Conservation (phyloP, 345 rosid species). For the Populus ilicifolia region DNA sequence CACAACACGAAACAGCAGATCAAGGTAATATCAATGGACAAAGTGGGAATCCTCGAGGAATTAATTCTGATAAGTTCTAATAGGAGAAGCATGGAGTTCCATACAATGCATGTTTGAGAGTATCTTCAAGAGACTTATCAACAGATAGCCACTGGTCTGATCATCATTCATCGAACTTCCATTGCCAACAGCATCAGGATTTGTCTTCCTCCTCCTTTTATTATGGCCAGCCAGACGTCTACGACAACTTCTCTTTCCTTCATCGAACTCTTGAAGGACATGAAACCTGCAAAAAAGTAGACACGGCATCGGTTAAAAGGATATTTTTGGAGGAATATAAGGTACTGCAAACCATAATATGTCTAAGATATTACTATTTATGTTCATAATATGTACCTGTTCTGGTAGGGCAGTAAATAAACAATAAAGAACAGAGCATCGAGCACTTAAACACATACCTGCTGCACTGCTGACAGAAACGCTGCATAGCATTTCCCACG, state of each 20-base stretch:
- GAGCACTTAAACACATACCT: slow-evolving; percentile 44
- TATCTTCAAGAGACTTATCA: slow-evolving; percentile 81
- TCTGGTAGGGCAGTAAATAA: not conserved
- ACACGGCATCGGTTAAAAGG: slow-evolving; percentile 6
- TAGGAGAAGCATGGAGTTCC: slow-evolving; percentile 17
- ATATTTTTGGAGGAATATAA: not conserved
- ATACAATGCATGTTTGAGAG: slow-evolving; percentile 89
- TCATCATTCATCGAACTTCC: slow-evolving; percentile 62
- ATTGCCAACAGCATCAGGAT: slow-evolving; percentile 58
- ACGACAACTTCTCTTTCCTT: slow-evolving; percentile 98
- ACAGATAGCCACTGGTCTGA: slow-evolving; percentile 70
- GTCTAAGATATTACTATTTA: not conserved
- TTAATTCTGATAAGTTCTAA: not conserved
- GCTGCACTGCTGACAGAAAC: slow-evolving; percentile 99
- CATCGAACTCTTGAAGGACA: slow-evolving; percentile 95
- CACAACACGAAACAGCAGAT: not conserved
- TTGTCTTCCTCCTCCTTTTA: slow-evolving; percentile 91
- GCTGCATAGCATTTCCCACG: slow-evolving; percentile 87
- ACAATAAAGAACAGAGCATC: not conserved
- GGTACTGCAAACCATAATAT: not conserved
- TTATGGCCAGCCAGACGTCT: slow-evolving; percentile 99
- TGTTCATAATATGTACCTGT: not conserved
- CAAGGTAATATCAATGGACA: not conserved
- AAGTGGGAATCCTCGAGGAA: not conserved
- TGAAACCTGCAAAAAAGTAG: slow-evolving; percentile 65